phyloP scores from a whole-genome alignment of 768 basidiomycete species.

The Russula virescens region DNA sequence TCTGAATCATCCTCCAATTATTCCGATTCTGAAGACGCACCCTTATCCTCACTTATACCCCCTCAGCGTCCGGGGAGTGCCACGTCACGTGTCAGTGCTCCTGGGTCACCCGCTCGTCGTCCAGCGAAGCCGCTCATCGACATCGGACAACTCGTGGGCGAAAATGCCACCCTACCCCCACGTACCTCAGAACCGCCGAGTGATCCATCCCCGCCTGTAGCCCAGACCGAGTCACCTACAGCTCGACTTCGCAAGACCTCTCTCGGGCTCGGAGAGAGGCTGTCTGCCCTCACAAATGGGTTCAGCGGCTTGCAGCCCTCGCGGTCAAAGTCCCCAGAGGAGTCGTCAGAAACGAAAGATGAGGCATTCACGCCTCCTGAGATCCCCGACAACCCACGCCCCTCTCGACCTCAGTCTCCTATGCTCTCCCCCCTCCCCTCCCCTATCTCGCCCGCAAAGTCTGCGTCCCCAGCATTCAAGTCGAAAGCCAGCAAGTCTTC shows the following conservation, averaged over 20 bases:
- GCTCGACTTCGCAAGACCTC: slow-evolving; percentile 18
- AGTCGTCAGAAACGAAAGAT: slow-evolving; percentile 4
- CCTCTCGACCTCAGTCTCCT: slow-evolving; percentile 17
- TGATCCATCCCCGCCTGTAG: not conserved
- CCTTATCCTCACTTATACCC: slow-evolving; percentile 54
- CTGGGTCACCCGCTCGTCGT: slow-evolving; percentile 26
- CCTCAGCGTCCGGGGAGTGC: slow-evolving; percentile 67
- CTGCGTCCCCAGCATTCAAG: slow-evolving; percentile 2
- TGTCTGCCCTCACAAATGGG: slow-evolving; percentile 18
- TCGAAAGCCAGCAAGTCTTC: slow-evolving; percentile 14
- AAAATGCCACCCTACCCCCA: not conserved
- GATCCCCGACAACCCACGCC: slow-evolving; percentile 16
- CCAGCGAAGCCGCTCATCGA: slow-evolving; percentile 43
- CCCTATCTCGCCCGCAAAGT: not conserved
- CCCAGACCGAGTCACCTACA: not conserved
- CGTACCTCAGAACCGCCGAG: slow-evolving; percentile 2
- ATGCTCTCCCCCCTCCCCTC: slow-evolving; percentile 12
- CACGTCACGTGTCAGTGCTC: slow-evolving; percentile 29
- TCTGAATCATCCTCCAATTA: slow-evolving; percentile 29
- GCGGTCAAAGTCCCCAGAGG: slow-evolving; percentile 6
- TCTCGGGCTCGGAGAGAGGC: slow-evolving; percentile 18
- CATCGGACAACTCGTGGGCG: slow-evolving; percentile 25
- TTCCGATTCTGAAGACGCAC: slow-evolving; percentile 53
- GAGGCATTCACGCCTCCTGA: slow-evolving; percentile 20
- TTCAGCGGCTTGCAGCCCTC: slow-evolving; percentile 10